Base-by-base conservation (phyloP, 345 rosid genomes). In the Viola odorata region DNA sequence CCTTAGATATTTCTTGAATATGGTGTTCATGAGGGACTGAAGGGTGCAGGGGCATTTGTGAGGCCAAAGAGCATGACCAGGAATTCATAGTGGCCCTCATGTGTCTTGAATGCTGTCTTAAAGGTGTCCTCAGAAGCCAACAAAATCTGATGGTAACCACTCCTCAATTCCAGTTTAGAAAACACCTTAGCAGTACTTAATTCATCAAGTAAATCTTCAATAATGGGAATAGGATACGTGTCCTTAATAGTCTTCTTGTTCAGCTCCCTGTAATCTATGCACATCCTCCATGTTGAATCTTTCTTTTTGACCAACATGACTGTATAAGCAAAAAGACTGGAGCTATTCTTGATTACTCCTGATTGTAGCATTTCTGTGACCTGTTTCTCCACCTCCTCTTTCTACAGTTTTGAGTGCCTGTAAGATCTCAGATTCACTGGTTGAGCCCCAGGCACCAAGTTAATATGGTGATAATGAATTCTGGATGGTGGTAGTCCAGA, bases 391-490 rank as follows among this genome's bases (percentile, higher is more conserved):
- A 49, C 14, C 7, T 5, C 53, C 3, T 49, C 3, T n/a, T 49
- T 49, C 5, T 49, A 17, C 3, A 49, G 5, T 7, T 6, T 2
- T 5, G 53, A n/a, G 13, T n/a, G 4, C 4, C 7, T 3, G 14
- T 49, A 49, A 7, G 53, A 17, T 13, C 12, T 15, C 8, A 52
- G 3, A 16, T 15, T 52, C 10, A 39, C 37, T 8, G 54, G 64
- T 15, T n/a, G 45, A 37, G 42, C 37, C 64, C 37, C 61, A 58
- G 63, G 14, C 12, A n/a, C n/a, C n/a, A n/a, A n/a, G n/a, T n/a
- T n/a, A n/a, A n/a, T n/a, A n/a, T n/a, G n/a, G n/a, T n/a, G n/a
- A n/a, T n/a, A n/a, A n/a, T n/a, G n/a, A n/a, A n/a, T n/a, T n/a
- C n/a, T n/a, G n/a, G n/a, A n/a, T n/a, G n/a, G n/a, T n/a, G n/a